Base-by-base conservation (phyloP, 1,284 basidiomycete genomes). In the Puccinia coronata region DNA sequence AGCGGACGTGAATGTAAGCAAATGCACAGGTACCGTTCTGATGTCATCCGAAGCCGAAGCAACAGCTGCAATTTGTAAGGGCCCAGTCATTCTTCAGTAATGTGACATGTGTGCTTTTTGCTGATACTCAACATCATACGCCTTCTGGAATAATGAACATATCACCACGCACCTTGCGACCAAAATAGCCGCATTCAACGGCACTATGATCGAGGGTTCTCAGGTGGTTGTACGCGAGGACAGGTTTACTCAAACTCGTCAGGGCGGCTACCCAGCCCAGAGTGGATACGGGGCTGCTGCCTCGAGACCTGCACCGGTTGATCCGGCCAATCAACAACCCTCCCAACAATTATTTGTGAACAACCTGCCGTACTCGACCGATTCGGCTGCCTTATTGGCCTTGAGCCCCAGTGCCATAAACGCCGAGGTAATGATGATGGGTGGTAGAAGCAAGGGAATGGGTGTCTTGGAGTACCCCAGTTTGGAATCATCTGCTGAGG, bases 21-120 rank as follows among this genome's bases (percentile, higher is more conserved):
- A 96, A 87, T 95, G 96, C 57, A 95, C 92, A 79, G 95, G 94
- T 31, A 97, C 94, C 3, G 95, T 98, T 9, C 89, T 98, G 28
- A 91, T 97, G 82, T 93, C 94, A 0, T 92, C 91, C 47, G 92
- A 93, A 47, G 95, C 96, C 85, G 96, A 98, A 85, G 96, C 95
- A 36, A 51, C 34, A 28, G 49, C 57, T 59, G 80, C 80, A 25
- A 81, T 81, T 20, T 61, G 80, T 75, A 51, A 71, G 69, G 36
- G 34, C 69, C 69, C 14, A 23, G 41, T 43, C 23, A 36, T 43
- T 65, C 59, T 74, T 74, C 34, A 4, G 6, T 23, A 61, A 16
- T 59, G 41, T 23, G 65, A 43, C 43, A 25, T 4, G 65, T n/a
- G 65, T 2, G 55, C 25, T 41, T 53, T 43, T 61, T 61, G 51